Conservation (phyloP, 1,139 yeast genomes). For the Suhomyces atakaporum region DNA sequence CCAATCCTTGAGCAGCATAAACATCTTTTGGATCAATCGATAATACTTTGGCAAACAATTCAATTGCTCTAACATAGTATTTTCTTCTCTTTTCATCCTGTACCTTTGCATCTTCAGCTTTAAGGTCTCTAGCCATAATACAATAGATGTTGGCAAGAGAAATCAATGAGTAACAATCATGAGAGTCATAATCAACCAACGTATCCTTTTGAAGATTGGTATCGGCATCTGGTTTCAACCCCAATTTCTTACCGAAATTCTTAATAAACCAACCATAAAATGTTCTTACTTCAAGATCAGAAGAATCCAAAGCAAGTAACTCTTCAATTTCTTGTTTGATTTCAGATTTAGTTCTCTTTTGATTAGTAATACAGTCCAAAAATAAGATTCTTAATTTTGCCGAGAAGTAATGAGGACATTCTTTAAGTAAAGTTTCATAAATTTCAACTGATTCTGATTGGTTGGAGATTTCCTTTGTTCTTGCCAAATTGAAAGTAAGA, state of each 20-base stretch:
- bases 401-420: constrained; percentile 71
- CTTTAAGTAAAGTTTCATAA: constrained; percentile 57
- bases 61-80: constrained; percentile 85
- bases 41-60: constrained; percentile 83
- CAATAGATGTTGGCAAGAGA: constrained; percentile 90
- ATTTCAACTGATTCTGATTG: constrained; percentile 48
- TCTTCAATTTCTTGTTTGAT: constrained; percentile 54
- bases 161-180: constrained; percentile 85
- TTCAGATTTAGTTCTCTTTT: constrained; percentile 40
- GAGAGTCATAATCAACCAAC: constrained; percentile 76
- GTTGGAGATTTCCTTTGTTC: constrained; percentile 55
- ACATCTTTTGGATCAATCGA: constrained; percentile 83
- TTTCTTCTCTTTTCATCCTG: constrained; percentile 70
- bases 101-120: constrained; percentile 41
- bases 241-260: constrained; percentile 58
- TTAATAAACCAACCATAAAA: constrained; percentile 89
- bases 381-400: constrained; percentile 75
- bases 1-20: constrained; percentile 97
- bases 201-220: constrained; percentile 84
- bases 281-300: constrained; percentile 81
- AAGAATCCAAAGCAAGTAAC: constrained; percentile 55
- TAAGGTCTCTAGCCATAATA: constrained; percentile 76
- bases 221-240: constrained; percentile 62
- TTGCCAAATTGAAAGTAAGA: constrained; percentile 61
- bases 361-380: constrained; percentile 40